Conservation (phyloP, 2,329 filamentous ascomycete genomes). For the Arthrinium puccinioides region DNA sequence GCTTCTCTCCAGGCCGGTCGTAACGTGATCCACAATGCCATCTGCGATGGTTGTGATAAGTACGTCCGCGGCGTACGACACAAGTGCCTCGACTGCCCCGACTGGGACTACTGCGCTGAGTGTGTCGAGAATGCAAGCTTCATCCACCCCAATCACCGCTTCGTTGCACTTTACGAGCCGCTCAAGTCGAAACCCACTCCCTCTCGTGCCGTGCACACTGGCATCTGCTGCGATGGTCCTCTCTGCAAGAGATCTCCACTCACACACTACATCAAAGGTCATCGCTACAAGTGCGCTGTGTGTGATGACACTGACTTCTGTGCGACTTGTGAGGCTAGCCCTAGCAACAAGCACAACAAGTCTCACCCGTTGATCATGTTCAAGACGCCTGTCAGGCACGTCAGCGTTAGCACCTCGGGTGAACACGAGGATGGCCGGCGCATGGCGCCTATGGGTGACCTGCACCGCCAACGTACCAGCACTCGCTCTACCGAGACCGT, state of each 20-base stretch:
- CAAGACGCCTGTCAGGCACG: constrained; percentile 83
- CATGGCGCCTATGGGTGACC: constrained; percentile 67
- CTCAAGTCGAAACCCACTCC: constrained; percentile 31
- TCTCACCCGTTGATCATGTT: constrained; percentile 98
- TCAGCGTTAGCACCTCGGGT: constrained; percentile 77
- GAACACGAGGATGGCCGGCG: constrained; percentile 63
- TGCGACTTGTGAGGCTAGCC: constrained; percentile 83
- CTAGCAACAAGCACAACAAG: constrained; percentile 78
- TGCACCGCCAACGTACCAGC: constrained; percentile 22
- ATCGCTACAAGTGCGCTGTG: constrained; percentile 94
- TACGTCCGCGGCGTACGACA: constrained; percentile 83
- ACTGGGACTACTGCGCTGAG: constrained; percentile 88
- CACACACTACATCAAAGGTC: constrained; percentile 70
- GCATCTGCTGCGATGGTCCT: constrained; percentile 92
- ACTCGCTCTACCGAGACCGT: constrained; percentile 45
- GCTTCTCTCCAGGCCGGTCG: constrained; percentile 72
- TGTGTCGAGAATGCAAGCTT: constrained; percentile 63
- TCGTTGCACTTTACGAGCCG: constrained; percentile 78
- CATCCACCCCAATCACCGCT: constrained; percentile 77
- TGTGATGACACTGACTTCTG: constrained; percentile 96
- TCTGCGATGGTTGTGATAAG: constrained; percentile 92
- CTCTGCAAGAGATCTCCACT: constrained; percentile 58
- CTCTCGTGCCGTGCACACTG: constrained; percentile 56
- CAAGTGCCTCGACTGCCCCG: constrained; percentile 94
- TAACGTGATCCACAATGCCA: constrained; percentile 73